phyloP scores from a whole-genome alignment of 495 filamentous ascomycete genomes.

The Tuber borchii region DNA sequence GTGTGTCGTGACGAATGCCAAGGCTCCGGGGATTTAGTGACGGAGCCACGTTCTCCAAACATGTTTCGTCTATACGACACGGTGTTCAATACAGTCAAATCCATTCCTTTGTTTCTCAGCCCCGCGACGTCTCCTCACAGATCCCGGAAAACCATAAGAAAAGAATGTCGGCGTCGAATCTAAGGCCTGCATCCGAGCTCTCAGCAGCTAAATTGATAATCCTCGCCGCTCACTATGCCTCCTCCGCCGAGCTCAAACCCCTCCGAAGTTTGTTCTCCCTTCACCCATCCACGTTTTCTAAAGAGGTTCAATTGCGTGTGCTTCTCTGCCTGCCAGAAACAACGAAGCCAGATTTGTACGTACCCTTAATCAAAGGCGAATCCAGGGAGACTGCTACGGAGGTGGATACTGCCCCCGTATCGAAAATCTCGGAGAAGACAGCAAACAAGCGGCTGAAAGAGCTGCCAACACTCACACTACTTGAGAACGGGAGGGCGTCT shows the following conservation, averaged over 20 bases:
- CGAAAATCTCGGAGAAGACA: constrained; percentile 24
- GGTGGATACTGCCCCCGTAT: constrained; percentile 27
- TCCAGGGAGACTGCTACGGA: constrained; percentile 29
- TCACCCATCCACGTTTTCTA: constrained; percentile 19
- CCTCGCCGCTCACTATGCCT: constrained; percentile 57
- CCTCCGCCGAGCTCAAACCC: constrained; percentile 26
- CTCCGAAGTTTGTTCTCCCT: constrained; percentile 17
- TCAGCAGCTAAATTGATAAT: constrained; percentile 58
- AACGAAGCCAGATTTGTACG: constrained; percentile 21
- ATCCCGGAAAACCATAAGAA: not conserved
- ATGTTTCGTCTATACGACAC: not conserved
- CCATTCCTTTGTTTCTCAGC: not conserved
- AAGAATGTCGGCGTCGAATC: not conserved
- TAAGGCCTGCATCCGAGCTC: constrained; percentile 40
- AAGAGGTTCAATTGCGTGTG: constrained; percentile 26
- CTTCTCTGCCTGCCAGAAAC: constrained; percentile 39
- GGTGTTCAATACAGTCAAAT: not conserved
- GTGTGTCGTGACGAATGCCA: not conserved
- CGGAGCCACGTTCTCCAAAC: not conserved
- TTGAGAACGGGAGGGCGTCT: not conserved
- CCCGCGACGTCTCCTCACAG: not conserved
- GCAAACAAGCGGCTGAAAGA: constrained; percentile 7
- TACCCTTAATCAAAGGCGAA: constrained; percentile 18
- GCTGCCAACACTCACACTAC: constrained; percentile 19
- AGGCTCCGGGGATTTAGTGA: not conserved